Base-by-base conservation (phyloP, 208 protist genomes). In the Leishmania mexicana region DNA sequence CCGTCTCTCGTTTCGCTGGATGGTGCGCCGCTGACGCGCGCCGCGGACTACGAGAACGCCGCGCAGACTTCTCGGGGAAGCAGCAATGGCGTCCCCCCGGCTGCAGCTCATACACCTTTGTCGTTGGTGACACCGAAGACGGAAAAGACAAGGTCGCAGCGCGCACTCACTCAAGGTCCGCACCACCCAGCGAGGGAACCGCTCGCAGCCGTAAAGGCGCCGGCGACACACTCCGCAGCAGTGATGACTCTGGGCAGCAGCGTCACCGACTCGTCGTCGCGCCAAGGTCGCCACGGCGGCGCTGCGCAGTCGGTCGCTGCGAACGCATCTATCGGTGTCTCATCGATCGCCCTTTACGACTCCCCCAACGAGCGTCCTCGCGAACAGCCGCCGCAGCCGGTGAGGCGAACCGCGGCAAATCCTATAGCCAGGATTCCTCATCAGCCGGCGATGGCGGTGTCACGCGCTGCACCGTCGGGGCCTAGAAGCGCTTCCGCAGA, bases 1-100 rank as follows among this genome's bases (percentile, higher is more conserved):
- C 53, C 71, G 1, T 28, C 85, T 28, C 78, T 97, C 35, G 80
- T 94, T 28, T 89, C 94, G 24, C 79, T 97, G 42, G 94, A 97
- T 75, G 94, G 92, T 1, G 86, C 84, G 17, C 90, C 94, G 7
- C 78, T 96, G 31, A 49, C 93, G 45, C 84, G 85, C 3, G 49
- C 71, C 11, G 51, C 35, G n/a, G 81, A 85, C 51, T 13, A 35
- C 53, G 68, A 76, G 4, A 42, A 60, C 3, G 51, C 45, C 38
- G 81, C 17, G 35, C 28, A 49, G 38, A 21, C 21, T 8, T 51
- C 45, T 54, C 70, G 70, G 28, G 28, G 31, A 40, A 68, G 24
- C 38, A 68, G 58, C 75, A 64, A 24, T 31, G 28, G 7, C 10
- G 45, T 51, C 19, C 28, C 70, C 70, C 11, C 6, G 45, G 70